Evolutionary conservation across 805 yeast species (phyloP).

Genomic region (Yarrowia porcina): DNA sequence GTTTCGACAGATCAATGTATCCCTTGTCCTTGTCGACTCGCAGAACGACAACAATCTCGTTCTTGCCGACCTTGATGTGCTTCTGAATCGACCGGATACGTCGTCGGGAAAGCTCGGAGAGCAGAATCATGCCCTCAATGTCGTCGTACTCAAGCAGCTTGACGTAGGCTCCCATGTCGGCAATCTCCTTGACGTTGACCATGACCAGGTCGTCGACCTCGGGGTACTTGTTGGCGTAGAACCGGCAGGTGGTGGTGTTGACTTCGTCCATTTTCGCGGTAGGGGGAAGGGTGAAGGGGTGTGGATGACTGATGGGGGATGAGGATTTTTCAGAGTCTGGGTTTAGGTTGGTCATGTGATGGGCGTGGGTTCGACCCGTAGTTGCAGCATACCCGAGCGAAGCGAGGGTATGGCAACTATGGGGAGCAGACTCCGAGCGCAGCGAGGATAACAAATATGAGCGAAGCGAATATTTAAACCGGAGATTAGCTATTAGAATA

Average conservation of each 20-base stretch:
- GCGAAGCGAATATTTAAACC: too few species aligned
- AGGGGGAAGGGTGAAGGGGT: background rate
- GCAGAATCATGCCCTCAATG: conserved; percentile 96
- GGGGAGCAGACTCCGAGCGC: too few species aligned
- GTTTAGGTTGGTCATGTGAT: background rate
- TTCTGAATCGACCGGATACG: conserved; percentile 98
- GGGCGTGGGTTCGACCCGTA: background rate
- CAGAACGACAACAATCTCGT: conserved; percentile 95
- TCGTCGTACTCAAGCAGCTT: conserved; percentile 94
- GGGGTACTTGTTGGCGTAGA: conserved; percentile 96
- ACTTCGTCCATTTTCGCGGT: conserved; percentile 32
- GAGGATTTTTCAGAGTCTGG: background rate
- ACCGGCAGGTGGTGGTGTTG: conserved; percentile 77
- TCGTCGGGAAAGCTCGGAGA: conserved; percentile 95
- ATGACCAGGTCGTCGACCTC: conserved; percentile 98
- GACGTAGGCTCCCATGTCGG: conserved; percentile 98
- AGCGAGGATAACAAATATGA: too few species aligned
- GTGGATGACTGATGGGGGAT: background rate
- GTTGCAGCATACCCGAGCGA: too few species aligned
- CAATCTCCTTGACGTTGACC: conserved; percentile 88
- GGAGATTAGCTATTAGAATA: too few species aligned
- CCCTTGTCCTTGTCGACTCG: conserved; percentile 99
- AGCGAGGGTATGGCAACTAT: too few species aligned
- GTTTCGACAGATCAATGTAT: conserved; percentile 93
- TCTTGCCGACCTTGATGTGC: conserved; percentile 95